phyloP scores from a whole-genome alignment of 768 basidiomycete genomes.

The Trametes cingulata region DNA sequence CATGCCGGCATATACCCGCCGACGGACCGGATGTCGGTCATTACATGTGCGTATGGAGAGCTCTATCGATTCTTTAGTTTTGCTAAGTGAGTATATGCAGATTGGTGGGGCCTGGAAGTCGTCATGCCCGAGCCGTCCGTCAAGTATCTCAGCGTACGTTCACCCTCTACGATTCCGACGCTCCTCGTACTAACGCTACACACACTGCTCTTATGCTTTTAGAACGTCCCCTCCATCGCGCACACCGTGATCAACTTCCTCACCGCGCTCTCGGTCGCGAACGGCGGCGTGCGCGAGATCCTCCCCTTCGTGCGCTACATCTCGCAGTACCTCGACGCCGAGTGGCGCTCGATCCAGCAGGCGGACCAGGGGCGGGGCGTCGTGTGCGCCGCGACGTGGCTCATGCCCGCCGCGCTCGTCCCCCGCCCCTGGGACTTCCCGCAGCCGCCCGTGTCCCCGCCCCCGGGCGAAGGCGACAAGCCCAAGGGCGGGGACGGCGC shows the following conservation, averaged over 20 bases:
- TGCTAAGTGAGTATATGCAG: conserved; percentile 37
- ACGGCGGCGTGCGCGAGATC: conserved; percentile 78
- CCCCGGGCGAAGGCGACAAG: not conserved
- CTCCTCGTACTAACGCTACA: not conserved
- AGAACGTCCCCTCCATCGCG: conserved; percentile 64
- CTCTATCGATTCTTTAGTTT: not conserved
- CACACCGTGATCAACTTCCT: conserved; percentile 70
- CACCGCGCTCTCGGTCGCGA: conserved; percentile 66
- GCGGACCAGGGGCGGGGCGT: conserved; percentile 76
- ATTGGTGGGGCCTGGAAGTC: conserved; percentile 91
- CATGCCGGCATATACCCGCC: conserved; percentile 74
- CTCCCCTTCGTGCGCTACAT: conserved; percentile 85
- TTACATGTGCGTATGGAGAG: conserved; percentile 62
- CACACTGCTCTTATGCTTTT: not conserved
- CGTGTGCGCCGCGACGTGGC: conserved; percentile 90
- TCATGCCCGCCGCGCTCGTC: conserved; percentile 78
- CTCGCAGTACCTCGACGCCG: conserved; percentile 74
- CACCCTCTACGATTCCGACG: not conserved
- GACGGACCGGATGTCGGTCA: conserved; percentile 70
- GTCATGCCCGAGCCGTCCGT: conserved; percentile 74
- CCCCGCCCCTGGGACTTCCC: conserved; percentile 82
- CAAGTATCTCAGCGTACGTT: conserved; percentile 54
- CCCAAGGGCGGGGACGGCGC: conserved; percentile 2
- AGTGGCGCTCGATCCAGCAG: conserved; percentile 63
- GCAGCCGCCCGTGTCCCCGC: conserved; percentile 34